Percentiles rank a stretch among this genome's conserved stretches.
These are phyloP conservation scores for Prunus mume DNA, from an alignment of 306 rosid species.

Conservation along the genomic window DNA sequence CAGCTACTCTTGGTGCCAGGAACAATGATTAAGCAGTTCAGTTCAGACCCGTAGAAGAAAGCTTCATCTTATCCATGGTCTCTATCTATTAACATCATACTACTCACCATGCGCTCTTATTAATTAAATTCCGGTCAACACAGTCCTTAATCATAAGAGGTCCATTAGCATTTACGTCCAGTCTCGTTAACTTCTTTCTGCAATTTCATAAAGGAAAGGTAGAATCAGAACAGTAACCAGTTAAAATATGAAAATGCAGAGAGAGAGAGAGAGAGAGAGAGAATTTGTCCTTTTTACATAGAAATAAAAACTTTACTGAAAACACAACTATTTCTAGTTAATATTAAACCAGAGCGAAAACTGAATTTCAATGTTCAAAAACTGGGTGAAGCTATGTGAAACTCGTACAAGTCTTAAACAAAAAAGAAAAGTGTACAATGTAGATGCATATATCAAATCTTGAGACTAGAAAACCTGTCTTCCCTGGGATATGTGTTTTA, in stretches of 20 bases:
- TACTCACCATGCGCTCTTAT: constrained; percentile 76
- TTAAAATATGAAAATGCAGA: not conserved
- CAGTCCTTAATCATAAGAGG: constrained; percentile 68
- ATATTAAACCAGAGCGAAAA: not conserved
- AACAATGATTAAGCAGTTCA: not conserved
- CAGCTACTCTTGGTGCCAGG: not conserved
- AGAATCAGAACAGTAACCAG: constrained; percentile 10
- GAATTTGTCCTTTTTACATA: not conserved
- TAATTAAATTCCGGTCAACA: constrained; percentile 64
- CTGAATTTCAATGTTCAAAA: not conserved
- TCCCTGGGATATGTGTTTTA: not conserved
- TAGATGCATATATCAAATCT: not conserved
- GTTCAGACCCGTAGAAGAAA: not conserved
- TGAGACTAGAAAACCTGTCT: not conserved
- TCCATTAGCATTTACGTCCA: constrained; percentile 85
- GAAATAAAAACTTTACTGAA: not conserved
- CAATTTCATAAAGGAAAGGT: constrained; percentile 24
- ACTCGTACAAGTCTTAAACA: not conserved
- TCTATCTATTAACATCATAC: constrained; percentile 8
- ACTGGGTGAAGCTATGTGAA: too few species aligned
- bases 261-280: not conserved
- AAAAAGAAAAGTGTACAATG: not conserved
- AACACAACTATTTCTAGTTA: not conserved
- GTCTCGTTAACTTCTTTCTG: constrained; percentile 83
- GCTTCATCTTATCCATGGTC: not conserved